Conservation (phyloP, 208 protist genomes). For the Crithidia brevicula region DNA sequence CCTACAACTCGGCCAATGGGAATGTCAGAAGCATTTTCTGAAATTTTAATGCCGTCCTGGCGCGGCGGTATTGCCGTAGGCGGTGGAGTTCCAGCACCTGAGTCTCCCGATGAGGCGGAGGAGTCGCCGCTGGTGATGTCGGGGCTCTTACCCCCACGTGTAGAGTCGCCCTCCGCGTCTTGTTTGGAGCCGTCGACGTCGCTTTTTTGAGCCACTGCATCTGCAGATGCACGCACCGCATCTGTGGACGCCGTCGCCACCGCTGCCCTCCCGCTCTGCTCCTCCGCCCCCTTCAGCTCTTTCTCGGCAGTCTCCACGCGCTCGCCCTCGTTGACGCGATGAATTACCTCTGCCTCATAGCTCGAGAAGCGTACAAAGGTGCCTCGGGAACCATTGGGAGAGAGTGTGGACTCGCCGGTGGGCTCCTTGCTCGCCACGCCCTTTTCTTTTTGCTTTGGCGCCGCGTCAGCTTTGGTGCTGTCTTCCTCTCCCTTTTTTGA, state of each 20-base stretch:
- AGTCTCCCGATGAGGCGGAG: not conserved
- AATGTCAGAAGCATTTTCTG: conserved; percentile 56
- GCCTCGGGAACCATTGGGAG: not conserved
- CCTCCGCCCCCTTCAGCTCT: not conserved
- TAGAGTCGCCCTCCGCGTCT: not conserved
- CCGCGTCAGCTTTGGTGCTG: not conserved
- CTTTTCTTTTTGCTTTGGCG: not conserved
- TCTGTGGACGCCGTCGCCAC: not conserved
- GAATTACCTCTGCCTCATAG: conserved; percentile 20
- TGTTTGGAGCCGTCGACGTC: not conserved
- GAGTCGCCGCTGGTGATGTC: not conserved
- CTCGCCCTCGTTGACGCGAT: conserved; percentile 13
- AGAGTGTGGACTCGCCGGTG: not conserved
- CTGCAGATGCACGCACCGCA: not conserved
- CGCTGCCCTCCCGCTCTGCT: not conserved
- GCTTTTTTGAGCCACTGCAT: not conserved
- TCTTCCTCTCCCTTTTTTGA: not conserved
- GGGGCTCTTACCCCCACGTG: not conserved
- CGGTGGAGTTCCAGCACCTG: conserved; percentile 3
- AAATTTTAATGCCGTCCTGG: conserved; percentile 47
- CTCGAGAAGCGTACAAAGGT: conserved; percentile 21
- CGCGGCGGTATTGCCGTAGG: conserved; percentile 20
- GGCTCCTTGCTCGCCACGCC: not conserved
- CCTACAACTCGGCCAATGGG: conserved; percentile 72
- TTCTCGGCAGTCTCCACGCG: conserved; percentile 7